Evolutionary conservation across 2,329 filamentous ascomycete species (phyloP).

Genomic region (Alternaria ethzedia): DNA sequence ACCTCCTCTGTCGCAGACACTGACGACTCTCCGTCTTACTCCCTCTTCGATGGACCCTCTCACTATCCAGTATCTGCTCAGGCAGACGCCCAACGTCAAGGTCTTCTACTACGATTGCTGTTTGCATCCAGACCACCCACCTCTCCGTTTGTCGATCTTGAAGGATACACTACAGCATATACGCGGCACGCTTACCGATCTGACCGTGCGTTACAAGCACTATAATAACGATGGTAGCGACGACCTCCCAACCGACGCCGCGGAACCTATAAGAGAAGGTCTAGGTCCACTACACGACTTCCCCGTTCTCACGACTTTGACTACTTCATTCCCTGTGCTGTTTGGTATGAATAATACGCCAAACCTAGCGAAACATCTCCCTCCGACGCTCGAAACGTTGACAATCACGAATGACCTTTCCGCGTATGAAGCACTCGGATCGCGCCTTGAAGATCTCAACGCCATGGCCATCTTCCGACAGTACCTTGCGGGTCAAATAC

Average conservation of each 20-base stretch:
- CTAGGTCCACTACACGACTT: background rate
- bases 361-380: background rate
- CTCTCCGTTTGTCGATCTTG: background rate
- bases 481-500: background rate
- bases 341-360: background rate
- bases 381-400: background rate
- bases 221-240: background rate
- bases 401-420: background rate
- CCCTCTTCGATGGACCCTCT: background rate
- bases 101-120: slow-evolving; percentile 1
- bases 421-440: background rate
- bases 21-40: background rate
- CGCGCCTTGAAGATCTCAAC: background rate
- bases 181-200: background rate
- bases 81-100: background rate
- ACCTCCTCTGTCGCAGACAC: background rate
- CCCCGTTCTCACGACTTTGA: background rate
- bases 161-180: background rate
- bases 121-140: background rate
- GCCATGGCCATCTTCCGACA: background rate
- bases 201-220: background rate
- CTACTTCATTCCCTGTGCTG: background rate
- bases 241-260: background rate
- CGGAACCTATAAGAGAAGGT: background rate
- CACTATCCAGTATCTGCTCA: background rate